phyloP scores from a whole-genome alignment of 768 basidiomycete species.

The Lactarius sp. region DNA sequence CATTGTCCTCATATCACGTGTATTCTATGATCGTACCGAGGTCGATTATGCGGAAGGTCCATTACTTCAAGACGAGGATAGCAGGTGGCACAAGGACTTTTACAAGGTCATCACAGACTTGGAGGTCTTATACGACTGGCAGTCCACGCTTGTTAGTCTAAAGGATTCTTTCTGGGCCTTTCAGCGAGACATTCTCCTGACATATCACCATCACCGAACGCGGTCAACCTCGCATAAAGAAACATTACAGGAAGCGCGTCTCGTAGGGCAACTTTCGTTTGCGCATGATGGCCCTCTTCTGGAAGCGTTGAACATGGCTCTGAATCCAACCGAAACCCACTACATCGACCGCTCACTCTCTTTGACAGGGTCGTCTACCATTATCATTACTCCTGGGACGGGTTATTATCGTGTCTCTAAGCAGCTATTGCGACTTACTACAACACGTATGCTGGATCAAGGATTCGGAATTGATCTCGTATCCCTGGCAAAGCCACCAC shows the following conservation, averaged over 20 bases:
- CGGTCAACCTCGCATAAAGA: constrained; percentile 35
- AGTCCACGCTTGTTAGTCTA: constrained; percentile 75
- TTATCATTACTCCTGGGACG: constrained; percentile 89
- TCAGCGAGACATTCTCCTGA: constrained; percentile 84
- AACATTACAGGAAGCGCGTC: constrained; percentile 49
- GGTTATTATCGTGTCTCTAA: constrained; percentile 93
- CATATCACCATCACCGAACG: constrained; percentile 82
- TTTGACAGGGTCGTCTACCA: constrained; percentile 77
- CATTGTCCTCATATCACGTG: constrained; percentile 89
- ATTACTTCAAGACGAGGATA: constrained; percentile 67
- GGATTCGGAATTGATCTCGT: constrained; percentile 88
- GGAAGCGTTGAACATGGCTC: constrained; percentile 87
- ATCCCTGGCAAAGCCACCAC: constrained; percentile 82
- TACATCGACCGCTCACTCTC: constrained; percentile 93
- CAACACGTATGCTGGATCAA: constrained; percentile 89
- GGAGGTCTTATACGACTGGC: constrained; percentile 85
- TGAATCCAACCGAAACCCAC: constrained; percentile 91
- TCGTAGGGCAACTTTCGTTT: constrained; percentile 74
- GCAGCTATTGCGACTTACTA: constrained; percentile 83
- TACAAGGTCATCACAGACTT: constrained; percentile 94
- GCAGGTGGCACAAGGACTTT: constrained; percentile 89
- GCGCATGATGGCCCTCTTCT: constrained; percentile 96
- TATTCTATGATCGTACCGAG: constrained; percentile 80
- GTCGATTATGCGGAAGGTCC: constrained; percentile 80
- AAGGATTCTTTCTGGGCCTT: constrained; percentile 90